Conservation (phyloP, 345 rosid species). For the Lepidium aucheri region DNA sequence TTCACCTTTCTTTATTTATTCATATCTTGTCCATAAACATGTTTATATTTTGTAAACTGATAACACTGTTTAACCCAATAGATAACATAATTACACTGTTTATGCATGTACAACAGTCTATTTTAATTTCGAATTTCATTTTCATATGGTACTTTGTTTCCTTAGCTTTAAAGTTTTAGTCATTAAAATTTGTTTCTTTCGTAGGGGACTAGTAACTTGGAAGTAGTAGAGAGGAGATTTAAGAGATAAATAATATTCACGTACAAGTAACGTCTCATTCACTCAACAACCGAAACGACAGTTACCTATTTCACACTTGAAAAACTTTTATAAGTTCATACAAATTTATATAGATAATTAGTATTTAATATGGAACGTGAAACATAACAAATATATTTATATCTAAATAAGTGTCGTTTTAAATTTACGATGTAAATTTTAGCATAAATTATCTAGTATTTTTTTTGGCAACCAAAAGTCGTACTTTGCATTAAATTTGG, state of each 20-base stretch:
- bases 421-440: too few species aligned
- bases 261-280: slow-evolving; percentile 23
- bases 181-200: not conserved
- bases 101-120: not conserved
- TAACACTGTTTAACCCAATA: not conserved
- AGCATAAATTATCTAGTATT: too few species aligned
- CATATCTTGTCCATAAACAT: not conserved
- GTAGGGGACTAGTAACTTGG: not conserved
- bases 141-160: not conserved
- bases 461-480: too few species aligned
- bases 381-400: too few species aligned
- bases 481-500: too few species aligned
- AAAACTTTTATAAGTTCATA: not conserved
- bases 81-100: not conserved
- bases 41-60: not conserved
- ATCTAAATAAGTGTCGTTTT: too few species aligned
- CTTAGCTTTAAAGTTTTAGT: not conserved
- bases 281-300: slow-evolving; percentile 20
- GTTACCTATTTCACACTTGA: slow-evolving; percentile 14
- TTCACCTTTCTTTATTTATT: not conserved
- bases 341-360: too few species aligned
- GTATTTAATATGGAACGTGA: too few species aligned
- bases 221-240: not conserved
- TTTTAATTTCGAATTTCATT: not conserved
- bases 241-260: not conserved